Evolutionary conservation across 2,329 filamentous ascomycete species (phyloP).

Genomic region (Herpotrichia juniperi): DNA sequence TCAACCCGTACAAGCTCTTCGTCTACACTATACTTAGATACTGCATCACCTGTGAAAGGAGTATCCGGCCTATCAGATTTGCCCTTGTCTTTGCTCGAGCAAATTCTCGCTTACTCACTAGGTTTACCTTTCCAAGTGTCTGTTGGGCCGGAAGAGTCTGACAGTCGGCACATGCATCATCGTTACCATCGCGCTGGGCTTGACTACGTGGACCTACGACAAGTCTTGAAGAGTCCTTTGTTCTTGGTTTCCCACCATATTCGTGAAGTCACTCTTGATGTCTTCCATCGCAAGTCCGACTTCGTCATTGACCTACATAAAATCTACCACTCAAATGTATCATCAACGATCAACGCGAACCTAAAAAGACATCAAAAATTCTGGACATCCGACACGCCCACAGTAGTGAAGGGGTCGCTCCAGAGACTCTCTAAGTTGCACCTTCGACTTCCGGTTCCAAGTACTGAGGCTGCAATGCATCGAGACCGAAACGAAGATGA

Average conservation of each 20-base stretch:
- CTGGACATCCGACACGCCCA: constrained; percentile 24
- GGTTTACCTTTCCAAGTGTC: constrained; percentile 22
- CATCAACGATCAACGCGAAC: constrained; percentile 18
- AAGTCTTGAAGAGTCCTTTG: constrained; percentile 22
- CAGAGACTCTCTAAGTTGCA: constrained; percentile 21
- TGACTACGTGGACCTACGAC: constrained; percentile 26
- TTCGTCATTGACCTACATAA: constrained; percentile 29
- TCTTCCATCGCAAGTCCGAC: constrained; percentile 23
- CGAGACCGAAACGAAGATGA: constrained; percentile 22
- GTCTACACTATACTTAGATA: neutral
- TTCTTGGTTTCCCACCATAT: constrained; percentile 23
- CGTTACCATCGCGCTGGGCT: constrained; percentile 23
- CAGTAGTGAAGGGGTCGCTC: constrained; percentile 24
- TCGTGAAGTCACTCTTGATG: constrained; percentile 19
- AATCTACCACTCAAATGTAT: constrained; percentile 22
- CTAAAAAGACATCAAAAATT: constrained; percentile 22
- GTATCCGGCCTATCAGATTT: constrained; percentile 11
- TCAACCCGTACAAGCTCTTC: constrained; percentile 12
- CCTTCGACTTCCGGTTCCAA: constrained; percentile 31
- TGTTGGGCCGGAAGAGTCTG: constrained; percentile 16
- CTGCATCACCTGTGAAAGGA: neutral
- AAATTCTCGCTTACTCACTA: constrained; percentile 26
- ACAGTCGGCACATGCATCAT: constrained; percentile 19
- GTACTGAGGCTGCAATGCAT: constrained; percentile 18
- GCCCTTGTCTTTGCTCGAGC: constrained; percentile 23